Evolutionary conservation across 495 filamentous ascomycete species (phyloP).

Genomic region (Aeminium ludgeri): DNA sequence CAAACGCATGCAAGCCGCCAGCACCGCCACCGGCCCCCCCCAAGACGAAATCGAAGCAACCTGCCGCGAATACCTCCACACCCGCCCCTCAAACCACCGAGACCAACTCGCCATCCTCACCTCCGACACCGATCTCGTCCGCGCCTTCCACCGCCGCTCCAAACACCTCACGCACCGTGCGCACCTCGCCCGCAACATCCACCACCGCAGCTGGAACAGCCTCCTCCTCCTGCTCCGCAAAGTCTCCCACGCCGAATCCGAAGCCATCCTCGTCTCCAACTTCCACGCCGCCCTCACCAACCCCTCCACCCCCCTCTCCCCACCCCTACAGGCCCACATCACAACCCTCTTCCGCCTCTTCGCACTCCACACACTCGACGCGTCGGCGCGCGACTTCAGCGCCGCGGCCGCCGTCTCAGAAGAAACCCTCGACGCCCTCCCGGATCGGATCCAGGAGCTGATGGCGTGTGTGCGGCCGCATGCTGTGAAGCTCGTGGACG

Average conservation of each 20-base stretch:
- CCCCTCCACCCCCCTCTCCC: slow-evolving; percentile 18
- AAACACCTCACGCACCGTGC: slow-evolving; percentile 28
- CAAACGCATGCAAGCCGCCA: slow-evolving; percentile 30
- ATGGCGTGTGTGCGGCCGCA: slow-evolving; percentile 32
- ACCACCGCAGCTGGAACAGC: slow-evolving; percentile 32
- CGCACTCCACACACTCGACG: slow-evolving; percentile 29
- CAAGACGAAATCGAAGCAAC: slow-evolving; percentile 18
- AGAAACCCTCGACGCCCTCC: slow-evolving; percentile 22
- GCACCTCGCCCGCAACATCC: slow-evolving; percentile 28
- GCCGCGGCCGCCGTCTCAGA: slow-evolving; percentile 25
- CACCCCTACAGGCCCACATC: slow-evolving; percentile 16
- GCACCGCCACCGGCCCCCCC: slow-evolving; percentile 14
- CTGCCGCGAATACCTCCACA: slow-evolving; percentile 20
- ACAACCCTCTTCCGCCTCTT: slow-evolving; percentile 30
- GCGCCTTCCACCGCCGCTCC: slow-evolving; percentile 29
- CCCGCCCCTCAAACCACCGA: slow-evolving; percentile 8
- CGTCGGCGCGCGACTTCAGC: slow-evolving; percentile 25
- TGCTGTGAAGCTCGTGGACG: slow-evolving; percentile 32
- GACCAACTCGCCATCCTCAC: slow-evolving; percentile 8
- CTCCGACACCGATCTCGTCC: slow-evolving; percentile 26
- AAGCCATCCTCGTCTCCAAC: slow-evolving; percentile 29
- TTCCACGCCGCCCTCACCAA: slow-evolving; percentile 25
- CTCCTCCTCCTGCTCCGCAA: slow-evolving; percentile 31
- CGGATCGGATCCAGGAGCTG: slow-evolving; percentile 24
- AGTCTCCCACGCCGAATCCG: slow-evolving; percentile 32